phyloP scores from a whole-genome alignment of 2,329 filamentous ascomycete genomes.

The Pyricularia sp. region DNA sequence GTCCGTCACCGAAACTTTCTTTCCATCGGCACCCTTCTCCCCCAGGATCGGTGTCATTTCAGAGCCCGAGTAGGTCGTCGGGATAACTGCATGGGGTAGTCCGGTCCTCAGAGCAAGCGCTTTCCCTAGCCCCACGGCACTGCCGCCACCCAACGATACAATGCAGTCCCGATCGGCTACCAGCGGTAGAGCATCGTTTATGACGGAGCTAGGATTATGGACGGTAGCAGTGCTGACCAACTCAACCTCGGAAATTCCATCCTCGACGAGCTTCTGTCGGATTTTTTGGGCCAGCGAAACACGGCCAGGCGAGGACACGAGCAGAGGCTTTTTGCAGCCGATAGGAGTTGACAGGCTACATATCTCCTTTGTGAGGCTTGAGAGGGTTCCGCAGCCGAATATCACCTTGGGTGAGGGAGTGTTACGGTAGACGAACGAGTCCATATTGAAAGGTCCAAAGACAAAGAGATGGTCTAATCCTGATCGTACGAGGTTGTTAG shows the following conservation, averaged over 20 bases:
- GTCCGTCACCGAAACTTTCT: slow-evolving; percentile 48
- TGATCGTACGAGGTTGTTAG: background rate
- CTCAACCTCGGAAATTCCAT: slow-evolving; percentile 6
- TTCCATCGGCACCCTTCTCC: slow-evolving; percentile 43
- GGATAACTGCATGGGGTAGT: slow-evolving; percentile 24
- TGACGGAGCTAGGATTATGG: slow-evolving; percentile 52
- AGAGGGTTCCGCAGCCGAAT: slow-evolving; percentile 43
- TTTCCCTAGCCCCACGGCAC: slow-evolving; percentile 53
- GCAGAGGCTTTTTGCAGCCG: slow-evolving; percentile 29
- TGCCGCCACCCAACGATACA: slow-evolving; percentile 52
- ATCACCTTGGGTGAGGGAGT: slow-evolving; percentile 27
- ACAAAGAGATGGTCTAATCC: no score
- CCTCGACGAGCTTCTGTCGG: slow-evolving; percentile 25
- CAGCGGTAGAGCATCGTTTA: slow-evolving; percentile 38
- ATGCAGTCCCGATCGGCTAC: slow-evolving; percentile 40
- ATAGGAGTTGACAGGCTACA: slow-evolving; percentile 19
- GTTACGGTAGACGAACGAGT: background rate
- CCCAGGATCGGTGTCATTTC: slow-evolving; percentile 59
- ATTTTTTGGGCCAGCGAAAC: slow-evolving; percentile 32
- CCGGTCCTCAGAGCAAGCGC: slow-evolving; percentile 26
- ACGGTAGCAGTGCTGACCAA: slow-evolving; percentile 36
- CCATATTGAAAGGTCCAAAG: background rate
- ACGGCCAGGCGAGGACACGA: slow-evolving; percentile 45
- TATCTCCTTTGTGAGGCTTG: slow-evolving; percentile 31
- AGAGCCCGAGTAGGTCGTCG: slow-evolving; percentile 52